Conservation (phyloP, 306 rosid genomes). For the Fagus sylvatica region DNA sequence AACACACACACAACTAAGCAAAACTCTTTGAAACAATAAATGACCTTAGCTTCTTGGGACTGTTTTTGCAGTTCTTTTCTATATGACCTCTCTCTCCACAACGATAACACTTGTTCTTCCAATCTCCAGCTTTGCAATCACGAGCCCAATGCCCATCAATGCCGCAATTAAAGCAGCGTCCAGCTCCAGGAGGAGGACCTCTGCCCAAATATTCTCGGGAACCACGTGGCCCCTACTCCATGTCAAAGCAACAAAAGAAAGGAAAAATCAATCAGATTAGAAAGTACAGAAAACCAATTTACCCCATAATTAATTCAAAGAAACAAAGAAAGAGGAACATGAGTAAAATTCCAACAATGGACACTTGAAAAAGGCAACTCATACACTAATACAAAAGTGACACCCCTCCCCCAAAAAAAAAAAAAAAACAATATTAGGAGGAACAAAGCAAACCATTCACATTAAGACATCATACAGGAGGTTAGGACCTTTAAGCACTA, state of each 20-base stretch:
- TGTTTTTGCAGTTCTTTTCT: conserved; percentile 75
- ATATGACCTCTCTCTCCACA: conserved; percentile 93
- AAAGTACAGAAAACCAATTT: too few relatives aligned
- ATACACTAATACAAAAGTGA: background rate
- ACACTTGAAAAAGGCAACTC: background rate
- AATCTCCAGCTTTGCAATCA: conserved; percentile 88
- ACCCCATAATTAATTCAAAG: background rate
- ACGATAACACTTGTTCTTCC: conserved; percentile 89
- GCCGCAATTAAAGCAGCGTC: conserved; percentile 89
- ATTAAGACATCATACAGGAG: background rate
- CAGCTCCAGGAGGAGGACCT: conserved; percentile 89
- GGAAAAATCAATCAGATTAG: background rate
- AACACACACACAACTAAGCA: background rate
- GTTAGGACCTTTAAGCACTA: background rate
- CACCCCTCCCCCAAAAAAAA: too few relatives aligned
- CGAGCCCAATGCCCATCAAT: conserved; percentile 90
- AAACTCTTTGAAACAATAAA: background rate
- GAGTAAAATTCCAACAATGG: background rate
- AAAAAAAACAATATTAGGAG: too few relatives aligned
- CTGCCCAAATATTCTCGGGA: conserved; percentile 72
- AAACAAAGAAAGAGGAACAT: background rate
- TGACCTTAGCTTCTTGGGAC: conserved; percentile 71
- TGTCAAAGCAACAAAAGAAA: background rate
- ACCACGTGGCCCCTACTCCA: conserved; percentile 67
- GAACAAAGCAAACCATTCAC: background rate